Evolutionary conservation across 2,329 filamentous ascomycete genomes (phyloP), one percentile per base, ranked within the genome.

Genomic region (Penicillium sp.): DNA sequence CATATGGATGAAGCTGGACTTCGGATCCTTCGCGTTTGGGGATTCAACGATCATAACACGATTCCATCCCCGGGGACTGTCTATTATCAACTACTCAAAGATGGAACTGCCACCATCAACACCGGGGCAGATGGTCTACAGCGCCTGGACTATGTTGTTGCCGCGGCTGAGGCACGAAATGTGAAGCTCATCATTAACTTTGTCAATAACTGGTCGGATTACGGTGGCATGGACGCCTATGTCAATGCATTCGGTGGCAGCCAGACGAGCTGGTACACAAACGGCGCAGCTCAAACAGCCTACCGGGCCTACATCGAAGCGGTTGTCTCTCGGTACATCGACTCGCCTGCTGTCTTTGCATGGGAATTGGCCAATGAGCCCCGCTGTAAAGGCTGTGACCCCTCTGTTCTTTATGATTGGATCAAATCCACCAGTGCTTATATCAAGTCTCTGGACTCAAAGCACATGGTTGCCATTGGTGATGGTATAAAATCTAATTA

Each of bases 321-420:
- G 0, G 77, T 89, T 7, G 79, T 89, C 2, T 79, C 71, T 18
- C 76, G 85, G 10, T 88, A 87, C 71, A 79, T 75, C 42, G 73
- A 77, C 57, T 86, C 82, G 0, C 71, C 81, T 0, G 79, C 85
- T 0, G 78, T 89, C 43, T 83, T 88, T 59, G 83, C 84, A 0
- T 89, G 86, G 86, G 85, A 89, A 63, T 74, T 89, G 1, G 82
- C 78, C 53, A 89, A 89, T 60, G 86, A 89, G 70, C 82, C 85
- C 14, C 77, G 85, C 55, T 88, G 85, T 72, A 75, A 78, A 13
- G 79, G 82, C 11, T 89, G 86, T 65, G 72, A 75, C 38, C 80
- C 81, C 1, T 76, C 78, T 7, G 78, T 85, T 19, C 76, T 88
- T 56, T 79, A 78, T 34, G 75, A 81, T 42, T 89, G 85, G 86